A percentile compares a stretch with the other conserved stretches of the same genome.
Conservation (phyloP, 768 basidiomycete genomes). For the Trametes cingulata region DNA sequence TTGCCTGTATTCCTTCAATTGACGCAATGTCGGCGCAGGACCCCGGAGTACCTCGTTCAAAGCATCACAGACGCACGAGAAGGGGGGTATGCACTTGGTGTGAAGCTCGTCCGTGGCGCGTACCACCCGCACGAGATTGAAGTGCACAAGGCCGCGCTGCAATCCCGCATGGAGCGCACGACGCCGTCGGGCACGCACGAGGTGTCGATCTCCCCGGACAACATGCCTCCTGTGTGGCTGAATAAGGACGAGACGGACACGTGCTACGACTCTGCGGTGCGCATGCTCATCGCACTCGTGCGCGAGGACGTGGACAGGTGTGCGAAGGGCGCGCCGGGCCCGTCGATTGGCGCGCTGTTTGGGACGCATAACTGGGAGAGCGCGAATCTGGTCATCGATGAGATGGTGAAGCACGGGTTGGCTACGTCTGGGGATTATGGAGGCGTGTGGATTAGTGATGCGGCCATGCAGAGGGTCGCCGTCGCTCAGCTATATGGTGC, state of each 20-base stretch:
- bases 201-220: constrained; percentile 59
- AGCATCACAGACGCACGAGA: constrained; percentile 64
- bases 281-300: constrained; percentile 54
- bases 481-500: constrained; percentile 85
- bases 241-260: constrained; percentile 72
- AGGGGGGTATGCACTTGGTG: constrained; percentile 74
- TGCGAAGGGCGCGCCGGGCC: constrained; percentile 11
- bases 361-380: constrained; percentile 86
- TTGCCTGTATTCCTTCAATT: background rate
- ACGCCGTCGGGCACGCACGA: constrained; percentile 17
- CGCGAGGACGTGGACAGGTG: constrained; percentile 46
- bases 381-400: constrained; percentile 58
- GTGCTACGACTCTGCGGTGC: constrained; percentile 66
- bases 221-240: constrained; percentile 65
- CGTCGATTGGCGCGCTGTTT: constrained; percentile 67
- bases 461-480: constrained; percentile 63
- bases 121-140: constrained; percentile 79
- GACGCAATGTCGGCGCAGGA: constrained; percentile 43
- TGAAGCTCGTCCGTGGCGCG: constrained; percentile 92
- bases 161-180: constrained; percentile 5
- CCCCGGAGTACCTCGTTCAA: constrained; percentile 63
- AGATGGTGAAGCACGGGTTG: constrained; percentile 58
- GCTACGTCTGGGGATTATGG: constrained; percentile 35
- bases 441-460: constrained; percentile 44
- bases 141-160: constrained; percentile 39